A percentile compares a stretch with the other conserved stretches of the same genome.
phyloP scores from a whole-genome alignment of 306 rosid genomes.

The Clitoria ternatea region DNA sequence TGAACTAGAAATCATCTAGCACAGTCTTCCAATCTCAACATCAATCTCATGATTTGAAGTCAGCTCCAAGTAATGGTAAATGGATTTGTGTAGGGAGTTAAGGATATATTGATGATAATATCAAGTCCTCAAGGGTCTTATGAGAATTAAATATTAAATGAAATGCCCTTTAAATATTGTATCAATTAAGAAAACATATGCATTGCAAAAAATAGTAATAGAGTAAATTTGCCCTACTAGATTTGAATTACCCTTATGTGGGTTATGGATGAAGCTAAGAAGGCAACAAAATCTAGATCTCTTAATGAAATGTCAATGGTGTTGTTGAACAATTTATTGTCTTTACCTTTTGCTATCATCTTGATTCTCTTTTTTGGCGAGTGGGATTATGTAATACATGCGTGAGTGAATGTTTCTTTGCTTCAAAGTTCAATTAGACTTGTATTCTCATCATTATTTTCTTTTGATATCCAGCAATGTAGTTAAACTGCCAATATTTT shows the following conservation, averaged over 20 bases:
- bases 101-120: too few relatives aligned
- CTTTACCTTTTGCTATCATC: slow-evolving; percentile 70
- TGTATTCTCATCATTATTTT: slow-evolving; percentile 3
- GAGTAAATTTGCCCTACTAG: too few relatives aligned
- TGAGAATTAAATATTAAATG: too few relatives aligned
- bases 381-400: slow-evolving; percentile 67
- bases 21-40: too few relatives aligned
- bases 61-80: too few relatives aligned
- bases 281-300: slow-evolving; percentile 63
- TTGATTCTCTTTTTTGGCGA: slow-evolving; percentile 63
- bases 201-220: too few relatives aligned
- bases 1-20: too few relatives aligned
- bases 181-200: too few relatives aligned
- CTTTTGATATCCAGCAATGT: slow-evolving; percentile 52
- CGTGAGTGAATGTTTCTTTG: slow-evolving; percentile 51
- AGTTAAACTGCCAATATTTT: slow-evolving; percentile 61
- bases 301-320: slow-evolving; percentile 96
- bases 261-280: slow-evolving; percentile 88
- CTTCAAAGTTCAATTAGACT: neutral
- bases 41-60: too few relatives aligned
- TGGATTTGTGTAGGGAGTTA: too few relatives aligned
- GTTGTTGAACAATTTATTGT: slow-evolving; percentile 72
- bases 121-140: too few relatives aligned
- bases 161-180: too few relatives aligned
- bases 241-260: slow-evolving; percentile 70